Evolutionary conservation across 352 stramenopile genomes (phyloP), one percentile per base, ranked within the genome.

Genomic region (Phytophthora pisi): DNA sequence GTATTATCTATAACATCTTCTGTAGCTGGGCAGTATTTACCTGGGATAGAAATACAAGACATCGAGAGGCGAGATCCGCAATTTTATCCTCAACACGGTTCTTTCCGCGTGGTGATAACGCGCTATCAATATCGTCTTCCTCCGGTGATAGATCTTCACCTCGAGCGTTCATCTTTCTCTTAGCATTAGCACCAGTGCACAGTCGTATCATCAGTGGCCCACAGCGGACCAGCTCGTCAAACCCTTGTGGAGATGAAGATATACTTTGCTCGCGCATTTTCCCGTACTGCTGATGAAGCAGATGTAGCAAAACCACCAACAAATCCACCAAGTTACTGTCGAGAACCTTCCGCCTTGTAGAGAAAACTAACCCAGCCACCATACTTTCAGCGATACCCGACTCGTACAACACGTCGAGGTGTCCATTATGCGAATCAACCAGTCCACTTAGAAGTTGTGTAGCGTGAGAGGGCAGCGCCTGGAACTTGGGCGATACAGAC

Each of bases 1-100:
- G 42, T 50, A 34, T 13, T 3, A 56, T 40, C 47, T n/a, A 40
- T 40, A 16, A 4, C 11, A 4, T 5, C 10, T 42, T 6, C 11
- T 6, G 34, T n/a, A n/a, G 4, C 13, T 43, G 36, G 36, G 11
- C 26, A 28, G 0, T 20, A n/a, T 40, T 56, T 72, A 90, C 84
- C 81, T 90, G 84, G 5, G 84, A 90, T 18, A 88, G 60, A 18
- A 81, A 84, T 8, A 90, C 65, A 40, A 92, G 65, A 59, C 81
- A 89, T 2, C 81, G 69, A 16, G 84, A 92, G 7, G 79, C 68
- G 34, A 85, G 24, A 46, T 88, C 75, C 0, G 74, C 70, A 8
- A 75, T 51, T 36, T 71, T 57, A 51, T 52, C 34, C 47, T 51
- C 51, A 5, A 26, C n/a, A 30, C 7, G 57, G 40, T 10, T 31